Evolutionary conservation across 192 early-diverging fungal genomes (phyloP).

Genomic region (Phycomyces blakesleeanus): DNA sequence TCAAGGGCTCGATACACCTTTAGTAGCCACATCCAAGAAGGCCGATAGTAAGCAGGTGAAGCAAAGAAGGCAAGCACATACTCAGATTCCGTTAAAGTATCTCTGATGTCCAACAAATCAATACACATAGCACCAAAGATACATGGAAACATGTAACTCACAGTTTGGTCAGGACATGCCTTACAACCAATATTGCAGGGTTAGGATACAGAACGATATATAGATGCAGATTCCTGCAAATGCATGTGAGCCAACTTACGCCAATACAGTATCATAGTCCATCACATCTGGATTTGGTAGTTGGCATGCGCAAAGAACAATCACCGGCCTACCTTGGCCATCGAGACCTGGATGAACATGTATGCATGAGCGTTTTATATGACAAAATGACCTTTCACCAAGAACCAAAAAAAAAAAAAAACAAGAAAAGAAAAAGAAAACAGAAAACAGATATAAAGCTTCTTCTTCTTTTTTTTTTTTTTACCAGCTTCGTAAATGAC

Average conservation of each 20-base stretch:
- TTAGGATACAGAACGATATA: neutral
- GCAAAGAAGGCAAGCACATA: slow-evolving; percentile 88
- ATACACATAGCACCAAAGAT: neutral
- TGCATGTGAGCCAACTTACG: slow-evolving; percentile 38
- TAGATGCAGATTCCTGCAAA: no score
- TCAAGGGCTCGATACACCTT: slow-evolving; percentile 76
- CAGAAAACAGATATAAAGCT: no score
- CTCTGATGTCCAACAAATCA: slow-evolving; percentile 35
- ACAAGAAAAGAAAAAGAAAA: no score
- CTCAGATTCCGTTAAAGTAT: slow-evolving; percentile 83
- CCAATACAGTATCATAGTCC: slow-evolving; percentile 81
- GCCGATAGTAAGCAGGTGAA: slow-evolving; percentile 70
- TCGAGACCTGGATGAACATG: slow-evolving; percentile 65
- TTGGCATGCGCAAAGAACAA: slow-evolving; percentile 79
- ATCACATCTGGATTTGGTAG: slow-evolving; percentile 76
- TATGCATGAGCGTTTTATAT: neutral
- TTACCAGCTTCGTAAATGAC: slow-evolving; percentile 39
- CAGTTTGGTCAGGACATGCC: neutral
- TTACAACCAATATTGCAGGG: neutral
- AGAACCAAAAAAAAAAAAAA: no score
- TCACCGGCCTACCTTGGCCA: slow-evolving; percentile 73
- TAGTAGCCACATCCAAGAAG: slow-evolving; percentile 80
- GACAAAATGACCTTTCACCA: no score
- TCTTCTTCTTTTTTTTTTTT: no score
- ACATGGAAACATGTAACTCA: neutral